Evolutionary conservation across 139 green algal species (phyloP), one percentile per base, ranked within the genome.

Genomic region (Picochlorum sp.): DNA sequence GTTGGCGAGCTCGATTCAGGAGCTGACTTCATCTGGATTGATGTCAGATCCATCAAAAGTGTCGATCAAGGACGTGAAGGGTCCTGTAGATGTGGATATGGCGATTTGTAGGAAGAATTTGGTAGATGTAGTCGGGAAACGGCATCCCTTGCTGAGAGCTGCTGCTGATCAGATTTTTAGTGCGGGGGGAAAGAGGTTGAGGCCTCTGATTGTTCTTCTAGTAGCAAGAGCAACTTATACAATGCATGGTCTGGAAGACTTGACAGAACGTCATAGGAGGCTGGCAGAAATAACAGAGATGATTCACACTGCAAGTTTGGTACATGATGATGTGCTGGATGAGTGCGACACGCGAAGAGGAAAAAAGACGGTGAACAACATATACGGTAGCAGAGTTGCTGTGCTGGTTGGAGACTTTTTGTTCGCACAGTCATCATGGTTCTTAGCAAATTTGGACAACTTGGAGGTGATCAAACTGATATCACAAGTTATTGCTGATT

Each of bases 321-420:
- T 99, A 26, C 93, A 99, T 68, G 93, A 99, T 63, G 93, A 99
- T 57, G 93, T 99, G 44, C 69, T 99, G 37, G 93, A 99, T 64
- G 89, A 99, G 31, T 95, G 88, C 67, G 59, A 80, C 55, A 65
- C 84, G 0, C 73, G 93, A 1, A 69, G 92, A 78, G 90, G 90
- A 90, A 61, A 33, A 49, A 33, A 75, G 36, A 99, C 93, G 1
- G 88, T 99, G 32, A 94, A 99, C 80, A 89, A 64, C 45, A 65
- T 89, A 61, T 97, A 89, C 63, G 93, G 93, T 14, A 96, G 88
- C 0, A 79, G 86, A 31, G 80, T 97, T 10, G 93, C 93, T 4
- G 90, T 99, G 40, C 75, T 99, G 33, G 91, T 79, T 32, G 93
- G 93, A 7, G 93, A 99, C 67, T 99, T 93, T 62, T 69, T 99